Evolutionary conservation across 83 land plant species (phyloP).

Genomic region (Picea abies): DNA sequence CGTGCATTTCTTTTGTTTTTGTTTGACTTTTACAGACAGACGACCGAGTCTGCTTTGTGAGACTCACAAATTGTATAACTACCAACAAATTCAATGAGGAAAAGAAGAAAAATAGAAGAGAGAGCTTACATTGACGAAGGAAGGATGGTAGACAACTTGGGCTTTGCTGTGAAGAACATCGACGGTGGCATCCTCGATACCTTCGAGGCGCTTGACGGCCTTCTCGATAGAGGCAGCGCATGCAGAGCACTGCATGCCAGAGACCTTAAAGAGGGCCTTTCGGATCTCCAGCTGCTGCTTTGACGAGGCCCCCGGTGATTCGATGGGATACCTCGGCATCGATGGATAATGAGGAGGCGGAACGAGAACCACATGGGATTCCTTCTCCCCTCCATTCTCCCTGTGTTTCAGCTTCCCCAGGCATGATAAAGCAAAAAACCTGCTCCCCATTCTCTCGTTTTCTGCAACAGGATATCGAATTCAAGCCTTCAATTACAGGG

Average conservation of each 20-base stretch:
- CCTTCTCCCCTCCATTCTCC: background rate
- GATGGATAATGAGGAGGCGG: constrained; percentile 58
- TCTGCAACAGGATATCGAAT: too few relatives aligned
- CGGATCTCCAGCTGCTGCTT: constrained; percentile 23
- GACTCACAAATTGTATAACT: too few relatives aligned
- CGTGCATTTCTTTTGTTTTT: too few relatives aligned
- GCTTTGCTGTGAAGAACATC: constrained; percentile 53
- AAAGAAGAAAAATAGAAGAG: too few relatives aligned
- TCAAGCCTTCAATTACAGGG: too few relatives aligned
- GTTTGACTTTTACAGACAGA: too few relatives aligned
- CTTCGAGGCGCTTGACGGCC: constrained; percentile 63
- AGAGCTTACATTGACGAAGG: constrained; percentile 23
- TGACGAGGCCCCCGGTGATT: constrained; percentile 3
- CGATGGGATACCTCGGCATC: constrained; percentile 48
- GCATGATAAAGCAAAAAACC: constrained; percentile 7
- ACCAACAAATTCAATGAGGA: too few relatives aligned
- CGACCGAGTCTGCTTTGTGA: too few relatives aligned
- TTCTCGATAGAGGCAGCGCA: constrained; percentile 72
- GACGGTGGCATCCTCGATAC: constrained; percentile 61
- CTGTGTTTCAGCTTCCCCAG: constrained; percentile 3
- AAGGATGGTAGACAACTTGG: constrained; percentile 54
- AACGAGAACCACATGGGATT: constrained; percentile 6
- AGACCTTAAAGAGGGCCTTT: constrained; percentile 39
- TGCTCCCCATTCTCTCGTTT: background rate
- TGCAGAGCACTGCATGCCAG: constrained; percentile 75